Evolutionary conservation across 116 monocot species (phyloP), one percentile per base, ranked within the genome.

Genomic region (Phalaenopsis hybrid): DNA sequence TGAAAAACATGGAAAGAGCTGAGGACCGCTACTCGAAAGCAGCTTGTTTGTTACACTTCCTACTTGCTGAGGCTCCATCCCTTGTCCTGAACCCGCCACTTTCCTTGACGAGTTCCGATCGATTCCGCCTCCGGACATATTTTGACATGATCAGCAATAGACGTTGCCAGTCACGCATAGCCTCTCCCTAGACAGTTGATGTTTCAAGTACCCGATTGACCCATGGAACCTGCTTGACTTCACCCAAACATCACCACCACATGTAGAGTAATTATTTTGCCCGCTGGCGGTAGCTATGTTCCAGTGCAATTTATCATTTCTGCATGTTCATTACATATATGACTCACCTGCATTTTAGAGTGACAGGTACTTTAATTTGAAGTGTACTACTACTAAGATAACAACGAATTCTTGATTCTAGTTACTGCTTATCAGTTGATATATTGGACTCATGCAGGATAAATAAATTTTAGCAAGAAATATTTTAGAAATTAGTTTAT

Each of bases 81-180:
- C 87, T 99, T 0, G 87, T 82, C 59, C 89, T 99, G 34, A 93
- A 88, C 85, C 99, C 99, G 0, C 93, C 95, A n/a, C 87, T 99
- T 81, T 88, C 95, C 28, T 90, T 91, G 43, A 92, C 93, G 43
- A 88, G 83, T 76, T 86, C 89, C 8, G 92, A 93, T 72, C 85
- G 89, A 10, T 84, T 80, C 57, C 92, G 95, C 9, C 84, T 99
- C 11, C 90, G 89, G 16, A 70, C 88, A 13, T 95, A 95, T 58
- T 95, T 99, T 50, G 93, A 95, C 15, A 81, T 86, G 13, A 88
- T 99, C 21, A 95, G 78, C 76, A 88, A 85, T 83, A 87, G 99
- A 80, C 93, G 89, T 70, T 82, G 81, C 79, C 94, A 91, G 33
- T 88, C 88, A 9, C 79, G 80, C 55, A 81, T 48, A 6, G 8